Conservation (phyloP, 1,284 basidiomycete species). For the Microbotryomycetes sp. region DNA sequence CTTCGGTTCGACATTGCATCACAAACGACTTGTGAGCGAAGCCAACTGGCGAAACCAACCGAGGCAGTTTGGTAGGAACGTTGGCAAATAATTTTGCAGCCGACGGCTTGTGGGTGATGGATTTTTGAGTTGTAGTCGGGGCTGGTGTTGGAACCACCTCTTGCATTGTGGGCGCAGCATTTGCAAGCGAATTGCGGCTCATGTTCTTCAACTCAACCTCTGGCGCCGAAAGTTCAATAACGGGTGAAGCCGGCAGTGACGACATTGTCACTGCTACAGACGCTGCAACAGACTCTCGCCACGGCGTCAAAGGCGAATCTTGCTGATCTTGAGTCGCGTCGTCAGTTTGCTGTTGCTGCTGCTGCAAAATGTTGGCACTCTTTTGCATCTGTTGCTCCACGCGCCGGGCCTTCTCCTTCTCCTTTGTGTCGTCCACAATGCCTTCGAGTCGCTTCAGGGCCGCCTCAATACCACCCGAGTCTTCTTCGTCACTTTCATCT, state of each 20-base stretch:
- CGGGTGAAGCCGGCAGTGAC: neutral
- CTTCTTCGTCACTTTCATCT: slow-evolving; percentile 57
- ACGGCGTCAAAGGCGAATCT: neutral
- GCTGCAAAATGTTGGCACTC: slow-evolving; percentile 50
- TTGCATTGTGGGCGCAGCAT: neutral
- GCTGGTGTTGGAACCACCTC: neutral
- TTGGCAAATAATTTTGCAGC: slow-evolving; percentile 17
- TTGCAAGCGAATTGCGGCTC: too few species aligned
- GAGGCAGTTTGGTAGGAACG: neutral
- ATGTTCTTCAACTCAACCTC: neutral
- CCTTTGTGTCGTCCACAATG: slow-evolving; percentile 64
- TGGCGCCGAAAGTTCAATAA: neutral
- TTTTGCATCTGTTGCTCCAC: slow-evolving; percentile 73
- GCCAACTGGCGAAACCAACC: neutral
- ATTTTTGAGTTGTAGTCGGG: neutral
- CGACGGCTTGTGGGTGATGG: slow-evolving; percentile 18
- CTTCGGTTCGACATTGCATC: slow-evolving; percentile 50
- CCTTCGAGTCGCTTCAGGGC: slow-evolving; percentile 72
- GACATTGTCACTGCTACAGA: neutral
- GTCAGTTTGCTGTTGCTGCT: neutral
- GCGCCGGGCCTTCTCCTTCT: slow-evolving; percentile 62
- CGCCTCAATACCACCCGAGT: slow-evolving; percentile 66
- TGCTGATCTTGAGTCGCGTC: neutral
- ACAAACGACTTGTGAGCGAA: slow-evolving; percentile 58
- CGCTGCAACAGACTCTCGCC: neutral